These are phyloP conservation scores for Pelargonium fulgidum DNA, from an alignment of 441 rosid species.

Conservation along the genomic window DNA sequence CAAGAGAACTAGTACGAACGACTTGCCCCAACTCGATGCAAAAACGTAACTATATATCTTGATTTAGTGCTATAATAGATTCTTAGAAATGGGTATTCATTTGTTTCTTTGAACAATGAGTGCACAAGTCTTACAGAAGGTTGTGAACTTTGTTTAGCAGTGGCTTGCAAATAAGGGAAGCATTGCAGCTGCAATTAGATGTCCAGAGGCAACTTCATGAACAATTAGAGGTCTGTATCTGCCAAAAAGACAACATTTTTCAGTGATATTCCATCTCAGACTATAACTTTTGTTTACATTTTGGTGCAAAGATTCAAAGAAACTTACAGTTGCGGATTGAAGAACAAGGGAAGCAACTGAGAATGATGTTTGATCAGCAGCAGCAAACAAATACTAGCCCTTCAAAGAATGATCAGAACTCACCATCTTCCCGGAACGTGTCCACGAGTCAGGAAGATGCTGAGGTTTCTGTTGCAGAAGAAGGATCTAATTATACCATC, in stretches of 20 bases:
- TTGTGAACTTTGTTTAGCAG: conserved; percentile 30
- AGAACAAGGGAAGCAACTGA: conserved; percentile 78
- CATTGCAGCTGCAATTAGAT: conserved; percentile 68
- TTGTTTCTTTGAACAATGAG: background rate
- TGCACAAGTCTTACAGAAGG: background rate
- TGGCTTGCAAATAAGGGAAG: conserved; percentile 62
- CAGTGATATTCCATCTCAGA: too few species aligned
- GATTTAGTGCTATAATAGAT: background rate
- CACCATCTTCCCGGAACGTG: too few species aligned
- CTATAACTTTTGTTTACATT: background rate
- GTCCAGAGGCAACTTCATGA: conserved; percentile 85
- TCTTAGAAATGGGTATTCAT: too few species aligned
- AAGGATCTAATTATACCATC: conserved; percentile 13
- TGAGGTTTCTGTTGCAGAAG: conserved; percentile 22
- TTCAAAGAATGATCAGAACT: too few species aligned
- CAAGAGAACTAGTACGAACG: conserved; percentile 36
- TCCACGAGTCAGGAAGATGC: conserved; percentile 25
- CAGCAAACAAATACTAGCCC: conserved; percentile 37
- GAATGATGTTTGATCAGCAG: conserved; percentile 76
- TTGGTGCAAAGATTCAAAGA: conserved; percentile 51
- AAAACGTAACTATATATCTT: conserved; percentile 38
- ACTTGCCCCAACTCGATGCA: conserved; percentile 40
- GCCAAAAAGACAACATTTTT: background rate
- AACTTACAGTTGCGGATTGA: conserved; percentile 67
- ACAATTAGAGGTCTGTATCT: conserved; percentile 63